Conservation (phyloP, 2,329 filamentous ascomycete genomes). For the Epichloe gansuensis region DNA sequence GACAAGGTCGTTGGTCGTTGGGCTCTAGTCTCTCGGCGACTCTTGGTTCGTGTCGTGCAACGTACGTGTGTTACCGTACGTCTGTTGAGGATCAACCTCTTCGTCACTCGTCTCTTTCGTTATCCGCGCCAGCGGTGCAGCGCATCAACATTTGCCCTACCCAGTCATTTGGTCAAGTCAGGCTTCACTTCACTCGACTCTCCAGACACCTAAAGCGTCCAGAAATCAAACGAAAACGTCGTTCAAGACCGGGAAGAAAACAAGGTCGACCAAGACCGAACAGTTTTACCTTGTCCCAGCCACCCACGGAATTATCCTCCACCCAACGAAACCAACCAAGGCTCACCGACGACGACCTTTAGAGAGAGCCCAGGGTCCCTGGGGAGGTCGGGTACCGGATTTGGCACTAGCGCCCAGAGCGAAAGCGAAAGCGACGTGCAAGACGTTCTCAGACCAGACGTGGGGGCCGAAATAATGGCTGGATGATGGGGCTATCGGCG, state of each 20-base stretch:
- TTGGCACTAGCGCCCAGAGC: constrained; percentile 4
- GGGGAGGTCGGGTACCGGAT: neutral
- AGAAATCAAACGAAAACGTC: neutral
- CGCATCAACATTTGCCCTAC: neutral
- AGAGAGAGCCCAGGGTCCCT: neutral
- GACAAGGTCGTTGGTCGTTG: neutral
- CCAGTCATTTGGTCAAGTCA: constrained; percentile 3
- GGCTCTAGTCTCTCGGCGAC: neutral
- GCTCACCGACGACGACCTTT: constrained; percentile 5
- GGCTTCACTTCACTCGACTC: neutral
- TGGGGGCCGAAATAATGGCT: neutral
- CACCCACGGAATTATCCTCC: neutral
- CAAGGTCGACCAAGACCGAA: neutral
- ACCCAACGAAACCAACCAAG: neutral
- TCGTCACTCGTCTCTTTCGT: neutral
- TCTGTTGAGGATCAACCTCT: neutral
- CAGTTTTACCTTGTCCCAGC: neutral
- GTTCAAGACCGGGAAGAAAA: neutral
- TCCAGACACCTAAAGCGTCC: neutral
- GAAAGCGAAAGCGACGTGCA: neutral
- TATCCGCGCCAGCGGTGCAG: constrained; percentile 1
- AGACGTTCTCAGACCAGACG: neutral
- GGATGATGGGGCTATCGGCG: neutral
- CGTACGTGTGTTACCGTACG: neutral
- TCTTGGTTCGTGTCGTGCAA: neutral